Conservation (phyloP, 1,284 basidiomycete species). For the Agroathelia rolfsii region DNA sequence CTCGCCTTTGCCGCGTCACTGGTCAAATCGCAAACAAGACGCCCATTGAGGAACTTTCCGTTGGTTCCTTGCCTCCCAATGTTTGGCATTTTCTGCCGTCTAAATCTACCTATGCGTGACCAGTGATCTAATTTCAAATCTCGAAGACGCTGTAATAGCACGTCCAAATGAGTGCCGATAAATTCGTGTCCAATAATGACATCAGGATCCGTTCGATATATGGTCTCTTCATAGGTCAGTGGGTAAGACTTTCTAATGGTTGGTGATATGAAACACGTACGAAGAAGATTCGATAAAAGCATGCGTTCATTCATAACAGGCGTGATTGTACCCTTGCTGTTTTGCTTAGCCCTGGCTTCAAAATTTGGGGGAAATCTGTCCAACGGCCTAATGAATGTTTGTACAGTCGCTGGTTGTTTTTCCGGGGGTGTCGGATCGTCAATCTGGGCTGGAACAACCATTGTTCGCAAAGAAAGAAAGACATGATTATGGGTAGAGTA, state of each 20-base stretch:
- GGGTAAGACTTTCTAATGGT: too few species aligned
- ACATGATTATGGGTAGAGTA: constrained; percentile 9
- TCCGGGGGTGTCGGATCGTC: constrained; percentile 89
- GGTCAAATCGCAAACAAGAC: constrained; percentile 86
- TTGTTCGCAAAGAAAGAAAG: too few species aligned
- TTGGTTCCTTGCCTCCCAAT: constrained; percentile 84
- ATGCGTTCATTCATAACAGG: constrained; percentile 79
- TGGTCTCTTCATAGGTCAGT: constrained; percentile 44
- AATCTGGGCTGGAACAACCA: constrained; percentile 73
- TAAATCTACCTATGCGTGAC: constrained; percentile 90
- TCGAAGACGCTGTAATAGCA: constrained; percentile 85
- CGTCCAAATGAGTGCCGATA: constrained; percentile 84
- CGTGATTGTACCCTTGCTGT: constrained; percentile 63
- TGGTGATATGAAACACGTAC: constrained; percentile 25
- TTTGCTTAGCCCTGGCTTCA: constrained; percentile 56
- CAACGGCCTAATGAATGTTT: constrained; percentile 91
- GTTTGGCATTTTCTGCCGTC: constrained; percentile 73
- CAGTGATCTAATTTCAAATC: constrained; percentile 88
- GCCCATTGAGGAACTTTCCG: constrained; percentile 74
- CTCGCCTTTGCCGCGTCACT: constrained; percentile 89
- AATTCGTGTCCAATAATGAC: constrained; percentile 95
- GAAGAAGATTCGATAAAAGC: constrained; percentile 75
- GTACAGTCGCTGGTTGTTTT: constrained; percentile 70
- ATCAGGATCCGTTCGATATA: constrained; percentile 88
- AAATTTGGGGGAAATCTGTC: constrained; percentile 84